Conservation (phyloP, 2,329 filamentous ascomycete genomes). For the Nothophoma quercina region DNA sequence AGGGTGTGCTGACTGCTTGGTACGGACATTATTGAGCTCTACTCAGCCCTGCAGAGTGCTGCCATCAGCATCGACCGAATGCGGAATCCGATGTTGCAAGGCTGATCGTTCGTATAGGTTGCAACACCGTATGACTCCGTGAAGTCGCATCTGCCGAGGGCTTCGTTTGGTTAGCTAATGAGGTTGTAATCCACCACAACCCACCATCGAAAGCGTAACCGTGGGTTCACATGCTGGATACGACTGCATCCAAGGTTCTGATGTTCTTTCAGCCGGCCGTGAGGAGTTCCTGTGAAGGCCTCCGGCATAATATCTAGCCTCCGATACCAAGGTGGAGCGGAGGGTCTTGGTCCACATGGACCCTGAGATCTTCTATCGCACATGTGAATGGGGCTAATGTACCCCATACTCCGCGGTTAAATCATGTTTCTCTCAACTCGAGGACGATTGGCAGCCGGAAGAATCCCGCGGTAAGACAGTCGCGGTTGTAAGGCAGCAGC, state of each 20-base stretch:
- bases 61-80: constrained; percentile 21
- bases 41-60: constrained; percentile 41
- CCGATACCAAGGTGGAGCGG: constrained; percentile 23
- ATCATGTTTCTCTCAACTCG: constrained; percentile 19
- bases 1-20: constrained; percentile 43
- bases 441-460: constrained; percentile 17
- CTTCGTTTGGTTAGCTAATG: background rate
- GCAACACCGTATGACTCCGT: constrained; percentile 9
- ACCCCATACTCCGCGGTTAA: constrained; percentile 45
- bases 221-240: constrained; percentile 13
- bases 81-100: constrained; percentile 8
- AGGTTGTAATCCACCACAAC: constrained; percentile 1
- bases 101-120: constrained; percentile 7
- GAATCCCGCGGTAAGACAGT: constrained; percentile 6
- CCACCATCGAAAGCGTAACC: constrained; percentile 1
- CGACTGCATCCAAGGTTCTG: background rate
- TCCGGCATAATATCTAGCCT: constrained; percentile 23
- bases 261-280: constrained; percentile 17
- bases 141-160: constrained; percentile 3
- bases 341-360: constrained; percentile 27
- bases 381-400: constrained; percentile 42
- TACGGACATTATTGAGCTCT: constrained; percentile 31
- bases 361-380: constrained; percentile 33
- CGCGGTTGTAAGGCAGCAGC: constrained; percentile 9
- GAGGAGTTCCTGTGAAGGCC: constrained; percentile 17